A percentile compares a stretch with the other conserved stretches of the same genome.
These are phyloP conservation scores for Acanthochlamys bracteata DNA, from an alignment of 106 monocot species.

Conservation along the genomic window DNA sequence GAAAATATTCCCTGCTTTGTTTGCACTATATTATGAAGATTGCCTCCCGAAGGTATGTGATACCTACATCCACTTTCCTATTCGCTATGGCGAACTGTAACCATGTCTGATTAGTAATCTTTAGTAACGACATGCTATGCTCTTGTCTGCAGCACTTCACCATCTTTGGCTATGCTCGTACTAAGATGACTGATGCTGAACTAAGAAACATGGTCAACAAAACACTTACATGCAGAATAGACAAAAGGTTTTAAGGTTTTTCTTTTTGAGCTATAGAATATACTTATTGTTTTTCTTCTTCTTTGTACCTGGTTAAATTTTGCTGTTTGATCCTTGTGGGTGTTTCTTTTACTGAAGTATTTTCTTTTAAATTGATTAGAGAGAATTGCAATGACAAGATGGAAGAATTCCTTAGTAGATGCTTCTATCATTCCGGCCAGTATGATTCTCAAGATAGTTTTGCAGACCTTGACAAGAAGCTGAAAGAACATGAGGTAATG, in stretches of 20 bases:
- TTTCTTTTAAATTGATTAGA: conserved; percentile 23
- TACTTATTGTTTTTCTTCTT: background rate
- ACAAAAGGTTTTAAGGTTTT: conserved; percentile 44
- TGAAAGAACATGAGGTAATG: conserved; percentile 74
- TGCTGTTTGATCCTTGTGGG: background rate
- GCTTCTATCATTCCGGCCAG: conserved; percentile 90
- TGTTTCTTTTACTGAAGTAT: background rate
- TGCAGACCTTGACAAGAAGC: conserved; percentile 57
- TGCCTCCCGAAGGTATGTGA: conserved; percentile 71
- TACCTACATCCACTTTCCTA: no score
- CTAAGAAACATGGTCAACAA: conserved; percentile 73
- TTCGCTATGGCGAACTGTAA: no score
- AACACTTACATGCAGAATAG: conserved; percentile 89
- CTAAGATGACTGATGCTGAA: conserved; percentile 87
- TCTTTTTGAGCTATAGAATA: background rate
- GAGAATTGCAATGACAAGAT: conserved; percentile 77
- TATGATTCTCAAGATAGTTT: conserved; percentile 71
- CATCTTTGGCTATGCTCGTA: conserved; percentile 85
- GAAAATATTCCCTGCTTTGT: conserved; percentile 94
- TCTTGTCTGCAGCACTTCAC: conserved; percentile 69
- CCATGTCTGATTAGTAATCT: background rate
- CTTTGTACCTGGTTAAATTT: background rate
- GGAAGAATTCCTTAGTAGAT: conserved; percentile 71
- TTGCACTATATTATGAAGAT: conserved; percentile 91
- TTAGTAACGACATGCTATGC: background rate